phyloP scores from a whole-genome alignment of 1,284 basidiomycete genomes.

The Athelia psychrophila region DNA sequence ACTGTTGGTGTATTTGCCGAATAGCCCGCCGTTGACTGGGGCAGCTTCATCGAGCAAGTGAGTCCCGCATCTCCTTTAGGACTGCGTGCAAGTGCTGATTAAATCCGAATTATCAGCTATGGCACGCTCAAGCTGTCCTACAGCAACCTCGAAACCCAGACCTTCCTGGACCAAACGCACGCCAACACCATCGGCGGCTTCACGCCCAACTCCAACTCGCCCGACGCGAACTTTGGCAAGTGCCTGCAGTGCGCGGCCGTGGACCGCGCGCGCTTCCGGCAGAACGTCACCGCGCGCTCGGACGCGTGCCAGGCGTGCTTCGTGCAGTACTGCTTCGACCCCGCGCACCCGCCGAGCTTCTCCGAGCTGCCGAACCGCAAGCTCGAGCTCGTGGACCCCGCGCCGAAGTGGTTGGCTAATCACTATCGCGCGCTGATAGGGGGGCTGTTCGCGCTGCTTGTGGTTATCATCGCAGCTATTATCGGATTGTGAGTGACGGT shows the following conservation, averaged over 20 bases:
- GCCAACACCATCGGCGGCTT: slow-evolving; percentile 54
- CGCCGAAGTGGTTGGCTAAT: no score
- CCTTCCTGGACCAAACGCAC: slow-evolving; percentile 55
- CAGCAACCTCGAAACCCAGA: slow-evolving; percentile 37
- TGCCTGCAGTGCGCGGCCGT: slow-evolving; percentile 55
- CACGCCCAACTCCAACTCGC: slow-evolving; percentile 41
- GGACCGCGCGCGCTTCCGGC: slow-evolving; percentile 46
- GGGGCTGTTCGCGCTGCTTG: no score
- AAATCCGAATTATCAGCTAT: slow-evolving; percentile 47
- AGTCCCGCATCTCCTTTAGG: slow-evolving; percentile 32
- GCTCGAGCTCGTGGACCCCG: slow-evolving; percentile 43
- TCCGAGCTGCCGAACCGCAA: slow-evolving; percentile 41
- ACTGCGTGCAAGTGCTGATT: slow-evolving; percentile 46
- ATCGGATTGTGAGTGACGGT: no score
- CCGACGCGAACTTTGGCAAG: slow-evolving; percentile 49
- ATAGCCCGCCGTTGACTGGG: slow-evolving; percentile 58
- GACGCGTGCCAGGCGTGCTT: slow-evolving; percentile 46
- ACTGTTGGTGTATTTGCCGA: slow-evolving; percentile 61
- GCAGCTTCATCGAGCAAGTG: slow-evolving; percentile 59
- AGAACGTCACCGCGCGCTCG: slow-evolving; percentile 35
- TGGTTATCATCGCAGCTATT: no score
- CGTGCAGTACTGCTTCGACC: slow-evolving; percentile 53
- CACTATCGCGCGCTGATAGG: no score
- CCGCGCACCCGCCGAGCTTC: slow-evolving; percentile 40
- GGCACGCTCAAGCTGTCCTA: slow-evolving; percentile 51